Evolutionary conservation across 2,329 filamentous ascomycete species (phyloP).

Genomic region (Xylaria sp.): DNA sequence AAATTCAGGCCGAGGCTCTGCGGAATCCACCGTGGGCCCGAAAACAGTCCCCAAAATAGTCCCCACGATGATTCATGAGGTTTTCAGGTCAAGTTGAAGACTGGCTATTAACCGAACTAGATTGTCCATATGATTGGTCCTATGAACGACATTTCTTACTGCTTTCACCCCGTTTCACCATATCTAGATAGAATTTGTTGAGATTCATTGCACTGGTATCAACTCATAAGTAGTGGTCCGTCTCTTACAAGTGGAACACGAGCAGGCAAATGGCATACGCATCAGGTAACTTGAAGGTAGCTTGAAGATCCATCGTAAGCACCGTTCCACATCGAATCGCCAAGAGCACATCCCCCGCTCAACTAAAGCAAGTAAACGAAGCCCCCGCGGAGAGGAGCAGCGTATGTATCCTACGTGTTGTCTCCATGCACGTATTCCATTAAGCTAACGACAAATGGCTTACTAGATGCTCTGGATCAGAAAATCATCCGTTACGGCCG

Average conservation of each 20-base stretch:
- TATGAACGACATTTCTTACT: background rate
- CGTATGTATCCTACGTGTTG: background rate
- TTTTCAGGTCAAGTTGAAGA: background rate
- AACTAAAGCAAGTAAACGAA: background rate
- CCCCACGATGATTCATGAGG: background rate
- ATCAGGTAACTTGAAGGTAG: background rate
- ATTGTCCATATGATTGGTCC: background rate
- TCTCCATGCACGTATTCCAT: background rate
- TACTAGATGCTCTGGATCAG: background rate
- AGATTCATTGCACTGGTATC: background rate
- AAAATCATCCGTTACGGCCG: background rate
- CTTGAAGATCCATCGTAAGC: background rate
- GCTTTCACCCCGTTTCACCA: background rate
- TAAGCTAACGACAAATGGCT: background rate
- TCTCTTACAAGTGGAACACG: background rate
- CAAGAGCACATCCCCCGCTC: background rate
- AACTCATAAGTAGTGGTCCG: background rate
- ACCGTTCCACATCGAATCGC: background rate
- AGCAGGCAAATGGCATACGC: background rate
- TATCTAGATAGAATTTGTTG: background rate
- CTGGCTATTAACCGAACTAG: background rate
- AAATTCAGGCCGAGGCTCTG: conserved; percentile 33
- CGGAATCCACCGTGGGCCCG: conserved; percentile 23
- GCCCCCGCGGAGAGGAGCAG: background rate
- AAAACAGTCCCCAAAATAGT: background rate